These are phyloP conservation scores for Populus deltoides DNA, from an alignment of 345 rosid genomes.

Conservation along the genomic window DNA sequence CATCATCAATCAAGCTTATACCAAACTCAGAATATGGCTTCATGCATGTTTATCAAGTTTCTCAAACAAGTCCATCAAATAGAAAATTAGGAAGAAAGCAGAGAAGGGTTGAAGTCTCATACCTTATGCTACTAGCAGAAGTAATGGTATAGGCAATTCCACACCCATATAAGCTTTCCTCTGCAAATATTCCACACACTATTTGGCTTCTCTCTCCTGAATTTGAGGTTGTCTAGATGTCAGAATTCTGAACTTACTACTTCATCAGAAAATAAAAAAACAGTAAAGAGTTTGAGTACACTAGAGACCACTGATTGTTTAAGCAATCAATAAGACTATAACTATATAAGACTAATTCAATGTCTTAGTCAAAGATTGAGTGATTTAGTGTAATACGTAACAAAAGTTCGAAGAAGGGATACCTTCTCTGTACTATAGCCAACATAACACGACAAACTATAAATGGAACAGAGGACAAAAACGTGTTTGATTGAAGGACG, in stretches of 20 bases:
- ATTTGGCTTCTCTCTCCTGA: conserved; percentile 39
- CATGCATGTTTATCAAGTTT: neutral
- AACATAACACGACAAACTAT: neutral
- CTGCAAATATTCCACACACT: conserved; percentile 35
- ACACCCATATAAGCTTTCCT: conserved; percentile 39
- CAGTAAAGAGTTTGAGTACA: neutral
- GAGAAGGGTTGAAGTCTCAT: neutral
- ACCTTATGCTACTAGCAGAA: conserved; percentile 47
- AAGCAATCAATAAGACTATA: neutral
- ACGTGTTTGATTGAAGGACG: no score
- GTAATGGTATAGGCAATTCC: conserved; percentile 47
- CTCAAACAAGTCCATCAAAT: neutral
- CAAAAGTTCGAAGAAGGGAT: neutral
- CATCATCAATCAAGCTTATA: neutral
- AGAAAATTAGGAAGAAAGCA: neutral
- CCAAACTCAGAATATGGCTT: neutral
- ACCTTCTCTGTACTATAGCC: neutral
- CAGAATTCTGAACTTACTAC: neutral
- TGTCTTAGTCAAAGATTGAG: neutral
- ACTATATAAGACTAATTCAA: neutral
- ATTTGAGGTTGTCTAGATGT: neutral
- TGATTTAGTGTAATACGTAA: neutral
- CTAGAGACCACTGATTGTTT: neutral
- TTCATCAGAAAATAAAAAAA: neutral
- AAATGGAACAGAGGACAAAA: neutral